Base-by-base conservation (phyloP, 2,329 filamentous ascomycete genomes). In the Xylariomycetidae sp. region DNA sequence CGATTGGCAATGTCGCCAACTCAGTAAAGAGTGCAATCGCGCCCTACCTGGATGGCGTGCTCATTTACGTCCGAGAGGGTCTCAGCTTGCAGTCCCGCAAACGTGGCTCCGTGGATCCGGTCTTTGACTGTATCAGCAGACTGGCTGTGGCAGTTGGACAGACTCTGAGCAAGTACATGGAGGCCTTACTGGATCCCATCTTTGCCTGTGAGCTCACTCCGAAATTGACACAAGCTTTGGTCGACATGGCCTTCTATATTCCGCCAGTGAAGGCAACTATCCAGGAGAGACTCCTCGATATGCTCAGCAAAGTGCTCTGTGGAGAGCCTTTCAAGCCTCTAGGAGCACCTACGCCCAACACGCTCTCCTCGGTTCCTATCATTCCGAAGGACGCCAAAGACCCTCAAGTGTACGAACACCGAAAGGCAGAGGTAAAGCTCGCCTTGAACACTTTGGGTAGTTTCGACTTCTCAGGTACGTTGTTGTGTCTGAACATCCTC, bases 231-330 rank as follows among this genome's bases (percentile, higher is more conserved):
- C 89, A 96, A 56, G 93, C 93, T 3, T 69, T 98, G 34, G 89
- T 96, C 15, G 93, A 98, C 53, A 95, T 98, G 85, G 92, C 92
- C 18, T 94, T 96, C 55, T 96, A 98, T 56, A 95, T 98, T 29
- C 92, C 90, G 1, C 88, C 93, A 0, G 87, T 95, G 37, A 92
- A 94, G 55, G 75, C 84, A 2, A 89, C 79, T 6, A 96, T 98
- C 25, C 92, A 98, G 54, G 90, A 95, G 52, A 82, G 92, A 48
- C 67, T 98, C 16, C 73, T 98, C 10, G 88, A 98, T 53, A 89
- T 98, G 74, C 74, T 98, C 24, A 96, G 92, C 59, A 79, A 90
- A 43, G 90, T 96, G 4, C 74, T 98, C 2, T 94, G 89, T 42
- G 88, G 90, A 4, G 84, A 92, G 46, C 85, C 88, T 2, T 98